Base-by-base conservation (phyloP, 257 asterid species). In the Leptodermis oblonga region DNA sequence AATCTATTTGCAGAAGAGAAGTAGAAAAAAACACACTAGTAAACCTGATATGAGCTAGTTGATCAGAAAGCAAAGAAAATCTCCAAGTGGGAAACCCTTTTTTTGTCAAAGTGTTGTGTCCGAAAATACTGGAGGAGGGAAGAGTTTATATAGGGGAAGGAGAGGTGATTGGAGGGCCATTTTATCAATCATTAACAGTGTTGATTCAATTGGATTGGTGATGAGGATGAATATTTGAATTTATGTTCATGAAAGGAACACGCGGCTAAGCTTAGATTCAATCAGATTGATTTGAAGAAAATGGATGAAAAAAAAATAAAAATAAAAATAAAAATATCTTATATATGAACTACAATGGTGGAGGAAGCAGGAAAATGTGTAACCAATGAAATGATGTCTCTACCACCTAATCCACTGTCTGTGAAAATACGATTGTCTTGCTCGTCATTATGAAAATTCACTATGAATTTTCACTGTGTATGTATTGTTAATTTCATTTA, bases 191-290 rank as follows among this genome's bases (percentile, higher is more conserved):
- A 71, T 77, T 28, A 22, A 34, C 26, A 65, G 26, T 43, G 60
- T 14, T 52, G 52, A 37, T 36, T 52, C 15, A n/a, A n/a, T 34
- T 51, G 26, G 33, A 37, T 52, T 52, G 22, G 26, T 60, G 37
- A 48, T 45, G 72, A 26, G 17, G 37, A 56, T 1, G 23, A 39
- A 69, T 36, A 58, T 54, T 61, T 36, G 70, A 74, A 61, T 79
- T 70, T 78, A 76, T 80, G 83, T 70, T 61, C 26, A 63, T 22
- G n/a, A 84, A 73, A 73, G 63, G 81, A 79, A 74, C 86, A 86
- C 89, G 86, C 74, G 82, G 78, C 81, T 67, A 65, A 30, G 28
- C n/a, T 61, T 61, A 61, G 4, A 76, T 48, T 2, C 41, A 64
- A 75, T 82, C 92, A 82, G n/a, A n/a, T n/a, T n/a, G n/a, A n/a